A percentile compares a stretch with the other conserved stretches of the same genome.
These are phyloP conservation scores for Cyberlindnera americana DNA, from an alignment of 805 yeast genomes.

Conservation along the genomic window DNA sequence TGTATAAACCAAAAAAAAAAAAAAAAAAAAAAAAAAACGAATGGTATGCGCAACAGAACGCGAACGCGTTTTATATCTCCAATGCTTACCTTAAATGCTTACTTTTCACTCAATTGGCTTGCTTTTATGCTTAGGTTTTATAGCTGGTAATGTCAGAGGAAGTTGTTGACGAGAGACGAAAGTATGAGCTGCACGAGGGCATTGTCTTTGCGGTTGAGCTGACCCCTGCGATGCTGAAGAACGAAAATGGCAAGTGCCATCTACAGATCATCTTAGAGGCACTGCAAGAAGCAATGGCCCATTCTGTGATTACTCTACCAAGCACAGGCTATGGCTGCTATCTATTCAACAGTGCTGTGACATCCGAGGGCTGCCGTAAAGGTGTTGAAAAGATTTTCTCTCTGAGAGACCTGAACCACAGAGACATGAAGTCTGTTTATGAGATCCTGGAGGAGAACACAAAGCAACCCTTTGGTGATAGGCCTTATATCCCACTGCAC, in stretches of 20 bases:
- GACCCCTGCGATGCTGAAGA: conserved; percentile 41
- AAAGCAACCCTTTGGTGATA: conserved; percentile 15
- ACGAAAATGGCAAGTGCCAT: conserved; percentile 40
- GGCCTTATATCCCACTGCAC: conserved; percentile 25
- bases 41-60: no score
- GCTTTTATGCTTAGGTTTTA: no score
- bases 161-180: conserved; percentile 6
- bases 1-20: no score
- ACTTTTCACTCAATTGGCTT: no score
- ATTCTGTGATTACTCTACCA: conserved; percentile 61
- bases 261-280: conserved; percentile 52
- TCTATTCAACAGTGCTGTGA: conserved; percentile 46
- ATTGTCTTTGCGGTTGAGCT: conserved; percentile 61
- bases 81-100: no score
- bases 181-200: conserved; percentile 55
- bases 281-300: conserved; percentile 59
- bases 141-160: no score
- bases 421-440: conserved; percentile 53
- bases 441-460: conserved; percentile 45
- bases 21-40: no score
- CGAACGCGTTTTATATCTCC: no score
- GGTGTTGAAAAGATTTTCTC: conserved; percentile 51
- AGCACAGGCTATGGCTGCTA: conserved; percentile 74
- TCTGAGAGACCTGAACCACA: conserved; percentile 50
- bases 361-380: conserved; percentile 31